phyloP scores from a whole-genome alignment of 2,329 filamentous ascomycete genomes.

The Domatiomyces catenatus region DNA sequence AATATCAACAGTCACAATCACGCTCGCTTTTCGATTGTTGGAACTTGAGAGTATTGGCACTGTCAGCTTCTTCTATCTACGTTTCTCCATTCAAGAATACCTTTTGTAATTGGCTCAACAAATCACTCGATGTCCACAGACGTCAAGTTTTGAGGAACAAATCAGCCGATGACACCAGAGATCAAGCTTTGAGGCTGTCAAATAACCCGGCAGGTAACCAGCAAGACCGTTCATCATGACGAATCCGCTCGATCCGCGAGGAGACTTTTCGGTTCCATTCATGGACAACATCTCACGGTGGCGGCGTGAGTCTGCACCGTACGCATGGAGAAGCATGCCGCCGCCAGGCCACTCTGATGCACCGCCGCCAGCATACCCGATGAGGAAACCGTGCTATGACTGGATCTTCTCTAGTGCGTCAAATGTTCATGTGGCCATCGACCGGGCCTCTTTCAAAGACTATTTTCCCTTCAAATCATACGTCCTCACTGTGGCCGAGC shows the following conservation, averaged over 20 bases:
- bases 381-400: slow-evolving; percentile 14
- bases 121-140: neutral
- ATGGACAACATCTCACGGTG: neutral
- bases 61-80: neutral
- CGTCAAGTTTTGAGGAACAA: too few relatives aligned
- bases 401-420: slow-evolving; percentile 18
- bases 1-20: neutral
- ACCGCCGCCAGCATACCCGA: slow-evolving; percentile 1
- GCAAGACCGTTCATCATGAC: neutral
- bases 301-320: neutral
- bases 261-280: neutral
- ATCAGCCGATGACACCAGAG: too few relatives aligned
- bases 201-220: neutral
- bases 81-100: neutral
- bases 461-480: slow-evolving; percentile 19
- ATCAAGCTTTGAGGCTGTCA: neutral
- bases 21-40: neutral
- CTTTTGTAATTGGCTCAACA: neutral
- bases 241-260: neutral
- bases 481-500: slow-evolving; percentile 15
- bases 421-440: slow-evolving; percentile 23
- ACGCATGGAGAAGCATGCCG: neutral
- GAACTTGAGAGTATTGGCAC: neutral
- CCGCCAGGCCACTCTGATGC: neutral
- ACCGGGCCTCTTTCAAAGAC: slow-evolving; percentile 20